These are phyloP conservation scores for Fraxinus paxiana DNA, from an alignment of 305 asterid species.

Conservation along the genomic window DNA sequence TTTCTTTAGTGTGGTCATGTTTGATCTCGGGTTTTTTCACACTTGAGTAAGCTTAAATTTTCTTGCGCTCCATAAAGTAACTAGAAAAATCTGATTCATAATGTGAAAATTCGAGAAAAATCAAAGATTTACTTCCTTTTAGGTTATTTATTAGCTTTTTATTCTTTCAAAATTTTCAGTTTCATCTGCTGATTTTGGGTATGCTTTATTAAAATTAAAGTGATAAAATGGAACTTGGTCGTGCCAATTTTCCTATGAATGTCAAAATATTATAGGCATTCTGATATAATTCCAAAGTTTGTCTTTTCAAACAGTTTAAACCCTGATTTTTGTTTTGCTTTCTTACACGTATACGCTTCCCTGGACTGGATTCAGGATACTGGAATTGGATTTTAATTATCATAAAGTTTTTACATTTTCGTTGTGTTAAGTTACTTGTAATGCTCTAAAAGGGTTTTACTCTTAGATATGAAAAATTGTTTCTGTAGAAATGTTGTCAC, in stretches of 20 bases:
- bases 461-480: background rate
- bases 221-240: background rate
- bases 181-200: background rate
- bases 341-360: background rate
- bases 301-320: background rate
- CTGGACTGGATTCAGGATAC: background rate
- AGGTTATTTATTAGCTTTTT: background rate
- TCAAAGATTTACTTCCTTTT: background rate
- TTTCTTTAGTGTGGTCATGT: background rate
- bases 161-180: background rate
- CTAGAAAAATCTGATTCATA: background rate
- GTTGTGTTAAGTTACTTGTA: background rate
- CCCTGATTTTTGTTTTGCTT: background rate
- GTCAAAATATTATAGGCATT: background rate
- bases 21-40: background rate
- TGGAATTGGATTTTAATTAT: background rate
- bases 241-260: background rate
- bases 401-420: background rate
- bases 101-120: background rate
- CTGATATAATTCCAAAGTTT: background rate
- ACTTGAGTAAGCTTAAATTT: background rate
- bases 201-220: background rate
- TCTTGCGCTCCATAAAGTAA: background rate
- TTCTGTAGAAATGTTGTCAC: background rate
- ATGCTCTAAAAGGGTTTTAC: background rate